phyloP scores from a whole-genome alignment of 2,329 filamentous ascomycete species.

The Apiospora malaysiana region DNA sequence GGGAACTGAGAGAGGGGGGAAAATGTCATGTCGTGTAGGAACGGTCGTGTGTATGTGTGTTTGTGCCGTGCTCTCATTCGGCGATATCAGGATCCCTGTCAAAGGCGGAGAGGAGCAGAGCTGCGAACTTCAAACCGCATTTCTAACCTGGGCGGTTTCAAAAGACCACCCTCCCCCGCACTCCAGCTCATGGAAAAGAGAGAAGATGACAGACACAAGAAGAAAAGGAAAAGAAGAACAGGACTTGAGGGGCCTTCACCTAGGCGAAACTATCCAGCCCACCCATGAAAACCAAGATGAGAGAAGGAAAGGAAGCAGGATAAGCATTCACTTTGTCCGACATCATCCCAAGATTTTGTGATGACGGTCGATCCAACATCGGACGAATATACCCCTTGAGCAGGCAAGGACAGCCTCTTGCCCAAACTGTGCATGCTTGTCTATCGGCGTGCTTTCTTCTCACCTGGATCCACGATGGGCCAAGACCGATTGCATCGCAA shows the following conservation, averaged over 20 bases:
- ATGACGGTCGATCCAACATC: conserved; percentile 1
- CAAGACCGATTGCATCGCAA: neutral
- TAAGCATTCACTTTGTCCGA: neutral
- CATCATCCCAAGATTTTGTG: conserved; percentile 1
- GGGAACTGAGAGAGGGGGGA: neutral
- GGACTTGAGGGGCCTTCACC: neutral
- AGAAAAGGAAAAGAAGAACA: neutral
- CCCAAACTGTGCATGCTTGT: neutral
- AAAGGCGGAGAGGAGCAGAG: conserved; percentile 8
- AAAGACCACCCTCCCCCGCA: conserved; percentile 2
- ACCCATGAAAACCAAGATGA: neutral
- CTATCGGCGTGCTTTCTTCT: neutral
- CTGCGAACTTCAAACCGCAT: conserved; percentile 12
- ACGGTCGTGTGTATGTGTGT: neutral
- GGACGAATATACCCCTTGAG: neutral
- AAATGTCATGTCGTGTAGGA: neutral
- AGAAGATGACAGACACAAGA: neutral
- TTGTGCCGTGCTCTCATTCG: neutral
- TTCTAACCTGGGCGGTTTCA: conserved; percentile 16
- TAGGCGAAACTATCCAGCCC: neutral
- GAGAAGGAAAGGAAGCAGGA: neutral
- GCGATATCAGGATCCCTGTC: conserved; percentile 10
- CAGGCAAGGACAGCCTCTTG: neutral
- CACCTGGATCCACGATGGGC: neutral
- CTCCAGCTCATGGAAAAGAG: neutral